Evolutionary conservation across 2,329 filamentous ascomycete genomes (phyloP).

Genomic region (Fusarium caatingaense): DNA sequence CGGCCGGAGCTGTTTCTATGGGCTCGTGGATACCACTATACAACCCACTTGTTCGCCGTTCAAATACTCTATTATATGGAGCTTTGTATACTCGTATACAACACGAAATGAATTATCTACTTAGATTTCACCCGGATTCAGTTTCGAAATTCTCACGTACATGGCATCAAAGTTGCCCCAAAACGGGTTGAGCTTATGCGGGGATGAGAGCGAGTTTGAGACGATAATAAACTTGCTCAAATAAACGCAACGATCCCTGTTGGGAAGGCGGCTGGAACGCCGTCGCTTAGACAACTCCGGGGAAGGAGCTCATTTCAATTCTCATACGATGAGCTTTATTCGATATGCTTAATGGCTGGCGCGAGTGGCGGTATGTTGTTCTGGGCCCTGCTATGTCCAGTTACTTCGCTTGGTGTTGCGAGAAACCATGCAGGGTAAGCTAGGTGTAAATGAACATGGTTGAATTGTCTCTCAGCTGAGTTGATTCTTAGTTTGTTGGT

Average conservation of each 20-base stretch:
- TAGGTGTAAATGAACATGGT: background rate
- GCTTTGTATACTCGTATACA: background rate
- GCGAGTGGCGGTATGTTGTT: background rate
- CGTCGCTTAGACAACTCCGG: background rate
- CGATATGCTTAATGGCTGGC: background rate
- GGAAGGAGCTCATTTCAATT: background rate
- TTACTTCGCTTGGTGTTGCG: background rate
- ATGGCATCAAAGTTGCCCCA: background rate
- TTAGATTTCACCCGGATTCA: background rate
- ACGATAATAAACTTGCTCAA: constrained; percentile 56
- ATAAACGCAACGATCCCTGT: constrained; percentile 49
- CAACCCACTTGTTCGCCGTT: background rate
- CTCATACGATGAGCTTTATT: background rate
- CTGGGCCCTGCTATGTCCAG: background rate
- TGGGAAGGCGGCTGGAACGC: background rate
- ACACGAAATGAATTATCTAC: background rate
- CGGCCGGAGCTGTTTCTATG: background rate
- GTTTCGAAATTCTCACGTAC: constrained; percentile 7
- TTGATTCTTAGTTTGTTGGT: too few species aligned
- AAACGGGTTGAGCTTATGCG: constrained; percentile 9
- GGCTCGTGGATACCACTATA: background rate
- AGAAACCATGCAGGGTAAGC: constrained; percentile 19
- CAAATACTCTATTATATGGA: too few species aligned
- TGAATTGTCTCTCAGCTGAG: background rate
- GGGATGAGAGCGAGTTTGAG: constrained; percentile 35